Conservation (phyloP, 495 filamentous ascomycete species). For the Lasiosphaeria ovina region DNA sequence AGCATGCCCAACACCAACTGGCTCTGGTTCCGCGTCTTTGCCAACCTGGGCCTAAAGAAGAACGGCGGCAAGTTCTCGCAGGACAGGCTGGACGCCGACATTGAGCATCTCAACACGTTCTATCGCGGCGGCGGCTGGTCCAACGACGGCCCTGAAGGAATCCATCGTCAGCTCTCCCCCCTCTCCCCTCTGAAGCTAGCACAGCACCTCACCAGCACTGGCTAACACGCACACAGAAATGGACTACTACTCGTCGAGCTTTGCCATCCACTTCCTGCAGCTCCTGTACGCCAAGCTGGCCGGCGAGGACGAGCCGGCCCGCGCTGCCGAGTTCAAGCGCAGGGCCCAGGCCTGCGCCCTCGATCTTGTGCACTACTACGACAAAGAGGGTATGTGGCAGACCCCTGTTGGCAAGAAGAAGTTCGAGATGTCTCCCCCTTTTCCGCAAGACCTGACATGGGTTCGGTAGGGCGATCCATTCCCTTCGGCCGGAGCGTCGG, state of each 20-base stretch:
- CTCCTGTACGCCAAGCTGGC: slow-evolving; percentile 73
- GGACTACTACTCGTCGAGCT: slow-evolving; percentile 80
- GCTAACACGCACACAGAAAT: slow-evolving; percentile 46
- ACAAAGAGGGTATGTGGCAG: slow-evolving; percentile 50
- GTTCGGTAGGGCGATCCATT: slow-evolving; percentile 52
- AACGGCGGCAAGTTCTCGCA: slow-evolving; percentile 66
- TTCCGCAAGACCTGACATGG: too few relatives aligned
- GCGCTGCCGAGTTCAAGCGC: slow-evolving; percentile 67
- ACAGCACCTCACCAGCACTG: not conserved
- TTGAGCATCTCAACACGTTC: slow-evolving; percentile 75
- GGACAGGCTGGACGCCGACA: slow-evolving; percentile 65
- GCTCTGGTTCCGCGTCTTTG: slow-evolving; percentile 82
- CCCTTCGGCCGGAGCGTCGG: slow-evolving; percentile 75
- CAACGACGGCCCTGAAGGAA: slow-evolving; percentile 72
- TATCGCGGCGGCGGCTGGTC: slow-evolving; percentile 78
- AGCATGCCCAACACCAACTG: slow-evolving; percentile 61
- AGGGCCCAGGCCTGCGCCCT: slow-evolving; percentile 62
- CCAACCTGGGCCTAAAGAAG: slow-evolving; percentile 71
- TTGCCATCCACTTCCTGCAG: slow-evolving; percentile 76
- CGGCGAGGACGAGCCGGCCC: slow-evolving; percentile 62
- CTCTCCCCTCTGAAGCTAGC: not conserved
- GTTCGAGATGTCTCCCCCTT: not conserved
- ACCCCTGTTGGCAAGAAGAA: not conserved
- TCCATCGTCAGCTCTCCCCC: slow-evolving; percentile 49
- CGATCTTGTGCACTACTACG: slow-evolving; percentile 75